These are phyloP conservation scores for Durio zibethinus DNA, from an alignment of 345 rosid species.

Conservation along the genomic window DNA sequence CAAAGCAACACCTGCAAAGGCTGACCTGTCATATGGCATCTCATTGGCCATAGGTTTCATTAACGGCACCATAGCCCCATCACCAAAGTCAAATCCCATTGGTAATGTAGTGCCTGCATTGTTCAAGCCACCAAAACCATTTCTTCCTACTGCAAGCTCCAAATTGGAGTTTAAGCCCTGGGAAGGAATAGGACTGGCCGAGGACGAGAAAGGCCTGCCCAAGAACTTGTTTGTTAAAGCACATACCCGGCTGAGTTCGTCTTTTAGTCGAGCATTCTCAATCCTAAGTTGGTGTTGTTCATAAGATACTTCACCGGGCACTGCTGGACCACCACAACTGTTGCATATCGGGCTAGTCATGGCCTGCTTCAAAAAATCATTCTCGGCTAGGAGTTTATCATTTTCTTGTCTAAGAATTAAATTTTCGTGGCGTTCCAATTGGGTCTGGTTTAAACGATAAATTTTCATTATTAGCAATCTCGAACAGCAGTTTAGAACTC, in stretches of 20 bases:
- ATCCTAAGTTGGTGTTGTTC: conserved; percentile 54
- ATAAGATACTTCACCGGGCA: conserved; percentile 36
- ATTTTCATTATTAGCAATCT: neutral
- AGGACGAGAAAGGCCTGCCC: conserved; percentile 45
- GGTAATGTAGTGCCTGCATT: conserved; percentile 25
- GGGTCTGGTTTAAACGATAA: conserved; percentile 44
- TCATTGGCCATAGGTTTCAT: conserved; percentile 25
- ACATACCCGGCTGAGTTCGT: conserved; percentile 46
- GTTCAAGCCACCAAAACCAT: conserved; percentile 22
- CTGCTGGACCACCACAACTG: conserved; percentile 58
- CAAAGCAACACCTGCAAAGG: conserved; percentile 48
- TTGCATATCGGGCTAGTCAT: conserved; percentile 52
- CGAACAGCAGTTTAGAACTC: neutral
- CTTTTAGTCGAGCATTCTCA: conserved; percentile 63
- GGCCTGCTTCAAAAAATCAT: conserved; percentile 46
- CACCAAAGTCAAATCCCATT: conserved; percentile 24
- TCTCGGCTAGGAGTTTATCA: conserved; percentile 63
- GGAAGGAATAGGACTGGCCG: conserved; percentile 27
- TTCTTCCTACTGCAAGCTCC: conserved; percentile 37
- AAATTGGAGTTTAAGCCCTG: conserved; percentile 28
- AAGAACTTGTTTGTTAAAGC: conserved; percentile 52
- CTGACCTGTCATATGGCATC: conserved; percentile 30
- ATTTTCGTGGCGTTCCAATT: conserved; percentile 71
- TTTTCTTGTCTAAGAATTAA: conserved; percentile 59
- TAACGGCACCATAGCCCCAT: conserved; percentile 21